These are phyloP conservation scores for Leptomonas seymouri DNA, from an alignment of 208 protist genomes.

Conservation along the genomic window DNA sequence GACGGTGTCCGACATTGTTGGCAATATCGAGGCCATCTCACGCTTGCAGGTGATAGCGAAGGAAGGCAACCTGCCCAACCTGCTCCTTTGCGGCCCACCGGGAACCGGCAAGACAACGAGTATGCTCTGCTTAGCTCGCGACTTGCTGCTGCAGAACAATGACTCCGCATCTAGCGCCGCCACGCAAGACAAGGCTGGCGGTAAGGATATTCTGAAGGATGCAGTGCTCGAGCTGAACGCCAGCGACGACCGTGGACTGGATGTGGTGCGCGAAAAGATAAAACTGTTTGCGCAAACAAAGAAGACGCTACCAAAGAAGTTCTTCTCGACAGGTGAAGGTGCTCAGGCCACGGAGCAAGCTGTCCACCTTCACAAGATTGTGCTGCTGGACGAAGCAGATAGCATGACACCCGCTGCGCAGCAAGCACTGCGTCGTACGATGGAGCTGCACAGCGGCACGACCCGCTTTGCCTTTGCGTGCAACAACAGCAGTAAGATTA, in stretches of 20 bases:
- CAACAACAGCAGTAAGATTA: constrained; percentile 99
- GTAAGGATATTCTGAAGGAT: constrained; percentile 82
- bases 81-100: constrained; percentile 96
- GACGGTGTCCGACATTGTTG: constrained; percentile 97
- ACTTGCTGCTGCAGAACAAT: constrained; percentile 83
- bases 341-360: constrained; percentile 15
- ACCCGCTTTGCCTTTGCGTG: constrained; percentile 99
- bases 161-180: neutral
- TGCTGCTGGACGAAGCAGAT: constrained; percentile 99
- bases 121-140: constrained; percentile 96
- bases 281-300: constrained; percentile 98
- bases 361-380: constrained; percentile 97
- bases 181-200: constrained; percentile 9
- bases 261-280: constrained; percentile 98
- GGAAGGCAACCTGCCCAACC: constrained; percentile 98
- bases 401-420: constrained; percentile 98
- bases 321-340: constrained; percentile 32
- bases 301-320: constrained; percentile 87
- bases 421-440: constrained; percentile 98
- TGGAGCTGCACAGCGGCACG: constrained; percentile 98
- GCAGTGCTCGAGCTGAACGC: constrained; percentile 99
- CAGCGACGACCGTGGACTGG: constrained; percentile 98
- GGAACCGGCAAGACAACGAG: constrained; percentile 98
- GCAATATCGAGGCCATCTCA: constrained; percentile 97
- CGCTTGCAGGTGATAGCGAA: constrained; percentile 95